A percentile compares a stretch with the other conserved stretches of the same genome.
Evolutionary conservation across 1,284 basidiomycete genomes (phyloP).

Genomic region (Coniferiporia sulphurascens): DNA sequence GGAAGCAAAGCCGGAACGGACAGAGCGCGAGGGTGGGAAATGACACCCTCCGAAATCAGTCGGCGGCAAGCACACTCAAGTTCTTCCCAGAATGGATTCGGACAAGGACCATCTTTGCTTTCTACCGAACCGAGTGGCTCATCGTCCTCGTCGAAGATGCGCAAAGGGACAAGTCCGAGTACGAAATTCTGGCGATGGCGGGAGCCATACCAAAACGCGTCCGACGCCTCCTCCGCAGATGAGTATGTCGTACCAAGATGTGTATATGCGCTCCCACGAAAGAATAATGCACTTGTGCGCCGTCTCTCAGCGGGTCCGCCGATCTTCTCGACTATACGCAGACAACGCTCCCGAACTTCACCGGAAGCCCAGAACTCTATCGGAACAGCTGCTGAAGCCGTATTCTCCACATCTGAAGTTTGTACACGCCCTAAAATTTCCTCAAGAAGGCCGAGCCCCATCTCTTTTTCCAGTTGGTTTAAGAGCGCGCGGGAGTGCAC

Average conservation of each 20-base stretch:
- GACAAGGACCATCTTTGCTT: not conserved
- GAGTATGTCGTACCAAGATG: not conserved
- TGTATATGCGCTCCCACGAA: constrained; percentile 14
- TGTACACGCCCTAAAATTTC: constrained; percentile 51
- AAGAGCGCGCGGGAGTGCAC: constrained; percentile 61
- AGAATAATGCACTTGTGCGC: constrained; percentile 55
- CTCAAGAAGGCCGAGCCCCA: constrained; percentile 57
- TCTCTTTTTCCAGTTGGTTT: constrained; percentile 68
- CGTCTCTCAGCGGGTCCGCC: constrained; percentile 60
- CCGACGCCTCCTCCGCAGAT: not conserved
- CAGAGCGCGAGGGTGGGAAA: constrained; percentile 8
- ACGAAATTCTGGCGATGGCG: constrained; percentile 48
- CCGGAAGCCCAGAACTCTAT: constrained; percentile 71
- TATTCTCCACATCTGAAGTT: not conserved
- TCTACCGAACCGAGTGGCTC: not conserved
- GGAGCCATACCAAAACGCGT: constrained; percentile 57
- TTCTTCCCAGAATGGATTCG: constrained; percentile 5
- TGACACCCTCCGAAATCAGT: constrained; percentile 1
- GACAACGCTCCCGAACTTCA: constrained; percentile 65
- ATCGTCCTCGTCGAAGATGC: constrained; percentile 27
- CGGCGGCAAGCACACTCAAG: constrained; percentile 9
- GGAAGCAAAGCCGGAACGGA: not conserved
- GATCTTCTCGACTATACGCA: constrained; percentile 67
- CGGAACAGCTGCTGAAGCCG: not conserved
- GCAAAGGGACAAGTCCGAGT: constrained; percentile 50